Evolutionary conservation across 2,329 filamentous ascomycete genomes (phyloP).

Genomic region (Chaetomiaceae sp.): DNA sequence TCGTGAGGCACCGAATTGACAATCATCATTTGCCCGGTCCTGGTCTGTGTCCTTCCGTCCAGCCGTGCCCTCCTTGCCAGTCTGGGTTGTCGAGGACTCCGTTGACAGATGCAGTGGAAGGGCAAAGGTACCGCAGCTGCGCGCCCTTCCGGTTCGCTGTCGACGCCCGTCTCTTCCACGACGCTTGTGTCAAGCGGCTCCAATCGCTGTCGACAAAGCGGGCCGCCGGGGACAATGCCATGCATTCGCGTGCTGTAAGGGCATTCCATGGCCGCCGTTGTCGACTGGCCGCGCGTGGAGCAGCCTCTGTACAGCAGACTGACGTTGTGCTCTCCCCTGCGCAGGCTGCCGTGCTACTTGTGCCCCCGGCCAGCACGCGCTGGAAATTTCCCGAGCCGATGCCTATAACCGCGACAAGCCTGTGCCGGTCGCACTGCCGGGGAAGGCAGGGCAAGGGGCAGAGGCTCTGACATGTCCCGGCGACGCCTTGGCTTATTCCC

Average conservation of each 20-base stretch:
- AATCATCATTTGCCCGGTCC: too few relatives aligned
- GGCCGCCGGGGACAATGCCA: not conserved
- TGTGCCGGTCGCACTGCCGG: constrained; percentile 11
- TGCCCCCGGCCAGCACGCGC: constrained; percentile 5
- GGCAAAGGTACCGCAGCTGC: constrained; percentile 11
- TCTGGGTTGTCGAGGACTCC: too few relatives aligned
- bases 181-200: constrained; percentile 15
- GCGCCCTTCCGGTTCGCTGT: constrained; percentile 14
- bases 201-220: constrained; percentile 9
- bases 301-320: constrained; percentile 2
- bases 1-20: too few relatives aligned
- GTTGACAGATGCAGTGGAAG: too few relatives aligned
- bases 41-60: too few relatives aligned
- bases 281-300: constrained; percentile 4
- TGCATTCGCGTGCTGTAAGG: not conserved
- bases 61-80: too few relatives aligned
- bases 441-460: not conserved
- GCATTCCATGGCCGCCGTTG: not conserved
- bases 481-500: not conserved
- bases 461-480: not conserved
- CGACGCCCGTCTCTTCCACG: constrained; percentile 8
- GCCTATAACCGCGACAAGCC: constrained; percentile 10
- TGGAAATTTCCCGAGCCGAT: constrained; percentile 13
- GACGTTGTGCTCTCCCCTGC: constrained; percentile 8
- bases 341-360: constrained; percentile 10